phyloP scores from a whole-genome alignment of 345 rosid genomes.

The Eucalyptus regnans region DNA sequence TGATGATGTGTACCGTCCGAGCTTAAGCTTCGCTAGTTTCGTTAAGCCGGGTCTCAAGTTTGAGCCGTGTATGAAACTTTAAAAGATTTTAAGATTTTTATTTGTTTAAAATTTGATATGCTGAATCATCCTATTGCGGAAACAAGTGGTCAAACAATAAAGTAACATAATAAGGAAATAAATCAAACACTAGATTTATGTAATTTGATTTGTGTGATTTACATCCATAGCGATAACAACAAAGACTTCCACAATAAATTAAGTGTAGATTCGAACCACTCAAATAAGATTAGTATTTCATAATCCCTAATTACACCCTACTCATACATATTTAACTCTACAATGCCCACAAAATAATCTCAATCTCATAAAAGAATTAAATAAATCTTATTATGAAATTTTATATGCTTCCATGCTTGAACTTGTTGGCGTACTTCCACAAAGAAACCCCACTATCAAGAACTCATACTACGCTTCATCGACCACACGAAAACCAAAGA shows the following conservation, averaged over 20 bases:
- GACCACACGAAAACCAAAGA: neutral
- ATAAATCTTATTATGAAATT: too few species aligned
- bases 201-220: neutral
- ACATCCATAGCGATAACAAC: neutral
- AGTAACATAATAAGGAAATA: neutral
- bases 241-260: neutral
- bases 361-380: too few species aligned
- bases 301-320: rapidly evolving
- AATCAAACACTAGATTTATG: rapidly evolving
- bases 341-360: too few species aligned
- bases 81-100: too few species aligned
- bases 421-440: neutral
- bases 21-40: rapidly evolving
- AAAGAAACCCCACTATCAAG: neutral
- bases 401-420: too few species aligned
- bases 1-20: too few species aligned
- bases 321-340: neutral
- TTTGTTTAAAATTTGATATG: neutral
- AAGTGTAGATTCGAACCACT: neutral
- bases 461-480: neutral
- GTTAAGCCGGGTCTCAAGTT: rapidly evolving
- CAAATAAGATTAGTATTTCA: neutral
- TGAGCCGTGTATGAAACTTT: too few species aligned
- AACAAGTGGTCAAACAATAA: neutral
- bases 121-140: rapidly evolving